These are phyloP conservation scores for Colletotrichum trifolii DNA, from an alignment of 2,329 filamentous ascomycete species.

Conservation along the genomic window DNA sequence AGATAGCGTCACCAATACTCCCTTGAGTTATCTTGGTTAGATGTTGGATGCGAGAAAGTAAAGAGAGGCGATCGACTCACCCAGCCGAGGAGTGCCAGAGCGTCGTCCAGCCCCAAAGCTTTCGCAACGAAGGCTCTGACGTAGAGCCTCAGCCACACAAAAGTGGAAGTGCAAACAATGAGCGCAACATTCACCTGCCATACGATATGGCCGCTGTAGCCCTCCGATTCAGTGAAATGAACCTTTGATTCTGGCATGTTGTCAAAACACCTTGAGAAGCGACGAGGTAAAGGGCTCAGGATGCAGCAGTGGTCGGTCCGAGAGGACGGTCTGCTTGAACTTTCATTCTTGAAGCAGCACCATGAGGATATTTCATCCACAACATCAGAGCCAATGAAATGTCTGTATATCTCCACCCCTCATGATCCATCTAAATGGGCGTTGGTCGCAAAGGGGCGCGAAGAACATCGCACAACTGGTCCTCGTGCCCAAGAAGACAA, in stretches of 20 bases:
- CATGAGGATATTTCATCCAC: too few species aligned
- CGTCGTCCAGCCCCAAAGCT: background rate
- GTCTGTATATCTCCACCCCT: too few species aligned
- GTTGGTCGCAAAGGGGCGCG: too few species aligned
- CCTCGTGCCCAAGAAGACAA: too few species aligned
- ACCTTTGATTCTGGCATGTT: background rate
- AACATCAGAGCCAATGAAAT: too few species aligned
- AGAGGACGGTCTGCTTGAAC: too few species aligned
- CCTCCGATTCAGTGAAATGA: background rate
- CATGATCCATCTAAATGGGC: too few species aligned
- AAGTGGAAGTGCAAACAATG: background rate
- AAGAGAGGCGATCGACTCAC: background rate
- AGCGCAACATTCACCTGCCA: background rate
- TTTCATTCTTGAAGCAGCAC: too few species aligned
- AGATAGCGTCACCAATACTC: background rate
- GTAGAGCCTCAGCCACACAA: background rate
- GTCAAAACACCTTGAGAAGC: too few species aligned
- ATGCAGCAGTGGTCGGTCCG: too few species aligned
- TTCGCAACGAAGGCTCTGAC: background rate
- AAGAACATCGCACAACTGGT: too few species aligned
- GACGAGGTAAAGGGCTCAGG: too few species aligned
- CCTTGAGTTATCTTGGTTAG: background rate
- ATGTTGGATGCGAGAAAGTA: background rate
- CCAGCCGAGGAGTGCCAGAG: background rate
- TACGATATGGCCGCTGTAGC: background rate